phyloP scores from a whole-genome alignment of 208 protist species.

The Borovskyia barvae region DNA sequence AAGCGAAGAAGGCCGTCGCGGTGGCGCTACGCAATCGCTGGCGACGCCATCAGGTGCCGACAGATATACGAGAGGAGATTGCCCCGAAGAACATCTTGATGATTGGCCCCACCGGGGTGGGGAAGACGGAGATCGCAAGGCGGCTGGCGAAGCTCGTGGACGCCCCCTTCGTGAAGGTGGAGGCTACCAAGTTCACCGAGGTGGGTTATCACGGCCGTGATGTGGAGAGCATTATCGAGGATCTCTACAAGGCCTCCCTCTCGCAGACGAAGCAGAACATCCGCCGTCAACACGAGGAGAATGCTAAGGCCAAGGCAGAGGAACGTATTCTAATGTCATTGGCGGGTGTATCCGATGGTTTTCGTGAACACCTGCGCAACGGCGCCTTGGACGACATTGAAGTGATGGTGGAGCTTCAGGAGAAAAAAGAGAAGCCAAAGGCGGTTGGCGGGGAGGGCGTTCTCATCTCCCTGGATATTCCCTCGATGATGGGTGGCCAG shows the following conservation, averaged over 20 bases:
- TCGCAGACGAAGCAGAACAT: conserved; percentile 92
- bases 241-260: conserved; percentile 94
- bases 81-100: conserved; percentile 95
- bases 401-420: conserved; percentile 90
- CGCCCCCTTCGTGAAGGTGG: conserved; percentile 98
- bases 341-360: conserved; percentile 88
- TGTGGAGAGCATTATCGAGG: conserved; percentile 97
- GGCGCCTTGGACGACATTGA: conserved; percentile 91
- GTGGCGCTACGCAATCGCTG: conserved; percentile 96
- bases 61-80: conserved; percentile 91
- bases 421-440: conserved; percentile 92
- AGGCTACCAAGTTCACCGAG: conserved; percentile 99
- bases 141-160: conserved; percentile 96
- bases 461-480: conserved; percentile 87
- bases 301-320: conserved; percentile 79
- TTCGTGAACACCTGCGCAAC: conserved; percentile 92
- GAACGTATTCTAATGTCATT: conserved; percentile 90
- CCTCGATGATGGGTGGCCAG: conserved; percentile 73
- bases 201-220: conserved; percentile 96
- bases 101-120: conserved; percentile 94
- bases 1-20: conserved; percentile 97
- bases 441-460: conserved; percentile 70
- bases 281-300: conserved; percentile 82
- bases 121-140: conserved; percentile 96
- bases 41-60: conserved; percentile 89